Conservation (phyloP, 2,329 filamentous ascomycete species). For the Stachybotrys elegans region DNA sequence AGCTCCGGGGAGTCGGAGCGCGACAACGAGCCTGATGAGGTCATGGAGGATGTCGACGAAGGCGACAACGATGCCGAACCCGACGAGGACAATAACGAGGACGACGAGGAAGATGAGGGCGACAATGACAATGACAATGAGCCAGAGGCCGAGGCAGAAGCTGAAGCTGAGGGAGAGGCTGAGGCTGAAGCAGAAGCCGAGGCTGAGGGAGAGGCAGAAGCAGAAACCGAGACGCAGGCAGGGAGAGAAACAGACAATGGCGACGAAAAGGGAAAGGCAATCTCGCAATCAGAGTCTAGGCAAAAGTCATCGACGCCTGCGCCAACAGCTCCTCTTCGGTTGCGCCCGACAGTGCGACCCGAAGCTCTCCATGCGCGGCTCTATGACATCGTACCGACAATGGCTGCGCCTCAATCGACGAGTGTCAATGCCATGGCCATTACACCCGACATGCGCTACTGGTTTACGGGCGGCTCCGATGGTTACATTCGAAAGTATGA, state of each 20-base stretch:
- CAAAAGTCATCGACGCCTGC: constrained; percentile 23
- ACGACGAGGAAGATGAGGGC: constrained; percentile 30
- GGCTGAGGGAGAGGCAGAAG: constrained; percentile 16
- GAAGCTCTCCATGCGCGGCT: constrained; percentile 74
- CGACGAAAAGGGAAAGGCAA: constrained; percentile 1
- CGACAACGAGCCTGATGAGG: constrained; percentile 41
- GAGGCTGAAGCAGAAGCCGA: constrained; percentile 32
- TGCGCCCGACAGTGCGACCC: constrained; percentile 60
- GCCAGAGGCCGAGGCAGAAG: constrained; percentile 27
- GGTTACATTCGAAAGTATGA: constrained; percentile 98
- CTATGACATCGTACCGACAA: constrained; percentile 96
- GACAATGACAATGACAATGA: constrained; percentile 30
- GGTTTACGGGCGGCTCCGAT: constrained; percentile 89
- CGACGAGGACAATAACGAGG: constrained; percentile 26
- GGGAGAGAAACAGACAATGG: constrained; percentile 15
- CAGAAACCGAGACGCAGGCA: constrained; percentile 27
- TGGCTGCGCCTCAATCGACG: constrained; percentile 91
- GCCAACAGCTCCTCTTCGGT: constrained; percentile 12
- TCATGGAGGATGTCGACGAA: constrained; percentile 48
- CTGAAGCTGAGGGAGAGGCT: not conserved
- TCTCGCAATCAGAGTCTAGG: not conserved
- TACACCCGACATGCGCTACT: constrained; percentile 91
- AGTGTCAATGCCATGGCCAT: constrained; percentile 90
- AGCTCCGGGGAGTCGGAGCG: constrained; percentile 28
- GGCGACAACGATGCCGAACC: constrained; percentile 31